A percentile compares a stretch with the other conserved stretches of the same genome.
These are phyloP conservation scores for Zymoseptoria ardabiliae DNA, from an alignment of 2,329 filamentous ascomycete species.

Conservation along the genomic window DNA sequence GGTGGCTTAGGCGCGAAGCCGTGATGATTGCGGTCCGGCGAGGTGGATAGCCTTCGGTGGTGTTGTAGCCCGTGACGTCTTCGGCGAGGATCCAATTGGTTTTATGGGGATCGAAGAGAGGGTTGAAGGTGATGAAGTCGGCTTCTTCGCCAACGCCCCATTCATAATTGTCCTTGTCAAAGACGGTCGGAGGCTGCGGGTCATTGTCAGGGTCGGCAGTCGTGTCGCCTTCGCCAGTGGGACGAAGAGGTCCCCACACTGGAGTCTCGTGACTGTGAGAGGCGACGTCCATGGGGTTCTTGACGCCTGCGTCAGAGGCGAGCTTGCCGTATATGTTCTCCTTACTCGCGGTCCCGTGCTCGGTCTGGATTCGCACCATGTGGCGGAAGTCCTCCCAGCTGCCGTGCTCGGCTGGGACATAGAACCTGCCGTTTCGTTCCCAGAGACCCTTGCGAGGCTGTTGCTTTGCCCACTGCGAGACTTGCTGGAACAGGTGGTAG, in stretches of 20 bases:
- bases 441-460: constrained; percentile 67
- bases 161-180: constrained; percentile 47
- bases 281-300: constrained; percentile 37
- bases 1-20: constrained; percentile 58
- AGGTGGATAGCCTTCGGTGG: constrained; percentile 48
- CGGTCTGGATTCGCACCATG: constrained; percentile 56
- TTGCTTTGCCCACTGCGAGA: constrained; percentile 57
- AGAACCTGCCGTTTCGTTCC: constrained; percentile 72
- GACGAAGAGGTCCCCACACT: constrained; percentile 43
- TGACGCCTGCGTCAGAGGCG: constrained; percentile 22
- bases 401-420: constrained; percentile 63
- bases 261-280: constrained; percentile 37
- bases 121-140: constrained; percentile 71
- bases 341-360: constrained; percentile 43
- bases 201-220: constrained; percentile 46
- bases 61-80: constrained; percentile 63
- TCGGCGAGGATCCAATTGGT: constrained; percentile 67
- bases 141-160: constrained; percentile 67
- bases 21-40: constrained; percentile 67
- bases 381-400: constrained; percentile 64
- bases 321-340: constrained; percentile 37
- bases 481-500: constrained; percentile 67
- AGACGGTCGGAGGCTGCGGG: constrained; percentile 48
- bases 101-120: constrained; percentile 62
- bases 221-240: constrained; percentile 34